Base-by-base conservation (phyloP, 306 rosid genomes). In the Rosa chinensis region DNA sequence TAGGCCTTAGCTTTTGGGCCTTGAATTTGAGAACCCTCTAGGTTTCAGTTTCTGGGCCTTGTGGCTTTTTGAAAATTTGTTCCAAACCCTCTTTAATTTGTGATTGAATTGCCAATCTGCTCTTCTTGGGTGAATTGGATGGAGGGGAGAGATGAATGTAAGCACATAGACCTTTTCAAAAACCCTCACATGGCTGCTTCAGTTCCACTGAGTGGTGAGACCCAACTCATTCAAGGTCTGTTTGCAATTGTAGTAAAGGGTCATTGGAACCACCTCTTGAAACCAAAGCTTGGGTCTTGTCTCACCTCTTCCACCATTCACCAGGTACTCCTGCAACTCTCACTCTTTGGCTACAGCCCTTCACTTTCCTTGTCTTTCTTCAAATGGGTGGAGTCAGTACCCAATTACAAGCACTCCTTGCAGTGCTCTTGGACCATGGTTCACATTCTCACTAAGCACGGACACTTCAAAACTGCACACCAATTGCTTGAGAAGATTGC, bases 401-500 rank as follows among this genome's bases (percentile, higher is more conserved):
- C 94, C 59, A 75, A 88, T 67, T 90, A 83, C 74, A 90, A 69
- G 66, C 96, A 90, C 81, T 86, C 97, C 78, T 83, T 94, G 84
- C 91, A 89, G 48, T 88, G 91, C 74, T 86, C 92, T 23, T 94
- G 97, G 95, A 77, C 87, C 77, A 91, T 92, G 97, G 59, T 91
- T 77, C 86, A 88, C 81, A 80, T 92, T 3, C 93, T 92, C 21
- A 79, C 93, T 0, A 79, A 85, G 84, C 89, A 89, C 81, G 81
- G 73, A 4, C 90, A 87, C 73, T 92, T 86, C 86, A 81, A 66
- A 86, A 80, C 84, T 71, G 97, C 98, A 35, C 97, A 91, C 10
- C 81, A 80, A 49, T 52, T 91, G 89, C 92, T 94, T 40, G 98
- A 90, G 40, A 90, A 90, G 81, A 85, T 91, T 79, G 83, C 97